Percentiles rank a stretch among this genome's conserved stretches.
phyloP scores from a whole-genome alignment of 345 rosid genomes.

The Pelargonium nanum region DNA sequence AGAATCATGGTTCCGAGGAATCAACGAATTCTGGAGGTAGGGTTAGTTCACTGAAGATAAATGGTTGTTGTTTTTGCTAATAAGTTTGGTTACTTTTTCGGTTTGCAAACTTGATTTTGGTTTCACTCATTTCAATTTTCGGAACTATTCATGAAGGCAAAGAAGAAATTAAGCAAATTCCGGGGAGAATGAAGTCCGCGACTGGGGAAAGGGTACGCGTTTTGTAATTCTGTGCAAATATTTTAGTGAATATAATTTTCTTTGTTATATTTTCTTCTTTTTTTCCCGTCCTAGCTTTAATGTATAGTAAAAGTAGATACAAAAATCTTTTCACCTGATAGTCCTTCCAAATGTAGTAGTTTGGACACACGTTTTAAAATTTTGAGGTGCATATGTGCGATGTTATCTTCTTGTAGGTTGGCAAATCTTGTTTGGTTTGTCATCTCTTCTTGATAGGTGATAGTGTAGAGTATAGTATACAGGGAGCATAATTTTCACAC shows the following conservation, averaged over 20 bases:
- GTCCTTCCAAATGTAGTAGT: no score
- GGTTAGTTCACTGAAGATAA: constrained; percentile 17
- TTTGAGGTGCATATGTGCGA: background rate
- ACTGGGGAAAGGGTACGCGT: background rate
- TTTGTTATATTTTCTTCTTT: no score
- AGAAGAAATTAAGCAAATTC: background rate
- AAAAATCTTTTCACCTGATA: no score
- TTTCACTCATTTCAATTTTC: no score
- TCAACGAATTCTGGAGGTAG: constrained; percentile 19
- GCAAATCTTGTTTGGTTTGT: background rate
- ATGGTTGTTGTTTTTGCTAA: constrained; percentile 23
- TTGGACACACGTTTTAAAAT: no score
- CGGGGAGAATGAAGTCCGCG: background rate
- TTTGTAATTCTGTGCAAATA: background rate
- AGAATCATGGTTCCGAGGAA: constrained; percentile 15
- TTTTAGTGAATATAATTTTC: background rate
- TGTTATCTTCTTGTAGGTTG: background rate
- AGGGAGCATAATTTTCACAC: background rate
- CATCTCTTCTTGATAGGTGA: background rate
- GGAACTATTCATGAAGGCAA: background rate
- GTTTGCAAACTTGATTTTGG: background rate
- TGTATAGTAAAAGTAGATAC: no score
- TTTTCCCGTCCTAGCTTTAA: background rate
- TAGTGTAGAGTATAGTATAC: background rate
- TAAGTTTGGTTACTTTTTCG: background rate